Percentiles rank a stretch among this genome's conserved stretches.
Evolutionary conservation across 2,329 filamentous ascomycete species (phyloP).

Genomic region (Sporothrix variecibatus): DNA sequence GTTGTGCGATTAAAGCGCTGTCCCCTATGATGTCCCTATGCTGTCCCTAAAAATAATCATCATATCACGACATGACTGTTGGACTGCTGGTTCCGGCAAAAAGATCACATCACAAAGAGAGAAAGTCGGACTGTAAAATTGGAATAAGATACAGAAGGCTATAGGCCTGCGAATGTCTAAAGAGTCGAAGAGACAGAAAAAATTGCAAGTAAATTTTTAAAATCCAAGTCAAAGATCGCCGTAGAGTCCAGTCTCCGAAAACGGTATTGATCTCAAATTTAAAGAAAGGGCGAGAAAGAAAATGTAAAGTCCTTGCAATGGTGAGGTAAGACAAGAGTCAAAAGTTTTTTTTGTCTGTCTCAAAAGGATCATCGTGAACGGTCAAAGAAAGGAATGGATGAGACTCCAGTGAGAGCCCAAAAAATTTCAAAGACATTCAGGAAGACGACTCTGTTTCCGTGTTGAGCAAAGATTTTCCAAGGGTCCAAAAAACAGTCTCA

Average conservation of each 20-base stretch:
- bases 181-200: not conserved
- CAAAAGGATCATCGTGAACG: not conserved
- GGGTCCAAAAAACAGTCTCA: conserved; percentile 10
- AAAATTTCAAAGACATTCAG: not conserved
- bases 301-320: not conserved
- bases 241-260: not conserved
- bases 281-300: not conserved
- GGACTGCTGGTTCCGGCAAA: not conserved
- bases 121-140: not conserved
- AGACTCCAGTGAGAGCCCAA: not conserved
- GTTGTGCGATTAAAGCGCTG: not conserved
- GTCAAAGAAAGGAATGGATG: not conserved
- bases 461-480: conserved; percentile 7
- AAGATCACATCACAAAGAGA: not conserved
- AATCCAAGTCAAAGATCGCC: not conserved
- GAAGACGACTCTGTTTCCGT: conserved; percentile 1
- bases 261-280: not conserved
- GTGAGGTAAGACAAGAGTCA: conserved; percentile 10
- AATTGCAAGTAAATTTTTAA: not conserved
- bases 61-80: not conserved
- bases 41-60: not conserved
- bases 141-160: not conserved
- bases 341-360: not conserved
- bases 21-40: not conserved
- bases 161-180: conserved; percentile 2